Conservation (phyloP, 805 yeast genomes). For the Ogataea degrootiae region DNA sequence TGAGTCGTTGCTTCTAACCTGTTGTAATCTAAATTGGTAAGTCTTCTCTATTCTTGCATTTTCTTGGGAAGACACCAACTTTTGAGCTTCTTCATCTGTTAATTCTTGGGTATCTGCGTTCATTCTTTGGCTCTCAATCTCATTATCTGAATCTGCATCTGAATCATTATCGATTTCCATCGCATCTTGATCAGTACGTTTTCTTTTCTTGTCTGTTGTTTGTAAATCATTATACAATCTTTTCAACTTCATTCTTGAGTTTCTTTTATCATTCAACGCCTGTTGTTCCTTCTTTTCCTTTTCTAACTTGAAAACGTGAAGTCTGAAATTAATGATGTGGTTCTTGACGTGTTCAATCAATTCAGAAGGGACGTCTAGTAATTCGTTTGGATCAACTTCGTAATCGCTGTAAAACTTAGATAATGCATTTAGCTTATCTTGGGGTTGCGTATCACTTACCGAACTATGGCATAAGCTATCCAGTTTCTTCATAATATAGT, state of each 20-base stretch:
- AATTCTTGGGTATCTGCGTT: slow-evolving; percentile 17
- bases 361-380: slow-evolving; percentile 52
- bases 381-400: slow-evolving; percentile 51
- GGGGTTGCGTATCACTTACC: background rate
- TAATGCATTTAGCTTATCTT: slow-evolving; percentile 10
- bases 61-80: slow-evolving; percentile 17
- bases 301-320: slow-evolving; percentile 49
- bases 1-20: slow-evolving; percentile 21
- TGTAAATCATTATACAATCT: slow-evolving; percentile 32
- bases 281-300: slow-evolving; percentile 46
- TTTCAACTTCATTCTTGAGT: slow-evolving; percentile 44
- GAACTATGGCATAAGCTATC: background rate
- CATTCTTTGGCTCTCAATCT: slow-evolving; percentile 29
- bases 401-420: slow-evolving; percentile 27
- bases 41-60: slow-evolving; percentile 14
- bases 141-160: slow-evolving; percentile 18
- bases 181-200: background rate
- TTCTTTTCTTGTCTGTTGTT: slow-evolving; percentile 12
- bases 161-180: slow-evolving; percentile 18
- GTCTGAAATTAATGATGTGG: slow-evolving; percentile 52
- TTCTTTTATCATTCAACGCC: slow-evolving; percentile 41
- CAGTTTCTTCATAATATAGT: slow-evolving; percentile 1
- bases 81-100: slow-evolving; percentile 21
- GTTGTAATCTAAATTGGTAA: slow-evolving; percentile 11
- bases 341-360: slow-evolving; percentile 47